Evolutionary conservation across 208 protist species (phyloP).

Genomic region (Zelonia costaricensis): DNA sequence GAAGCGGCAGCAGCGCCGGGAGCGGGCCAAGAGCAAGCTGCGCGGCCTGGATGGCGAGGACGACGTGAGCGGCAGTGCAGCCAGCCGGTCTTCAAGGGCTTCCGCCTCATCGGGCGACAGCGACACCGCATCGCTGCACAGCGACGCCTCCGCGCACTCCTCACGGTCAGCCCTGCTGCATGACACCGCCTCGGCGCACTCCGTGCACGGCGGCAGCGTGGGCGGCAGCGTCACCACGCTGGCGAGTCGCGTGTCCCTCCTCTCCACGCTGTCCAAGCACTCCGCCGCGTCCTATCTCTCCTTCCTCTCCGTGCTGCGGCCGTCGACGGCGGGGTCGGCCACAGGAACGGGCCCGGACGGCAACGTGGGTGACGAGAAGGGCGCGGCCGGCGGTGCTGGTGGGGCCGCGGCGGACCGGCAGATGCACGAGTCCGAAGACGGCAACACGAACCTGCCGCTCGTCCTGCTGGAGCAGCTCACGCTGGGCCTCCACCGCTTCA

Average conservation of each 20-base stretch:
- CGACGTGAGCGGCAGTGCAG: background rate
- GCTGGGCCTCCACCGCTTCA: conserved; percentile 63
- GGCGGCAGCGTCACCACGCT: conserved; percentile 44
- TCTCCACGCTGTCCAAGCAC: conserved; percentile 75
- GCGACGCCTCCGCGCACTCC: background rate
- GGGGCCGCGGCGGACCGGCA: conserved; percentile 16
- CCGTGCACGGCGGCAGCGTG: conserved; percentile 3
- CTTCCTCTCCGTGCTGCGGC: conserved; percentile 82
- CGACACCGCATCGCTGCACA: conserved; percentile 1
- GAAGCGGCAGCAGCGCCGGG: conserved; percentile 10
- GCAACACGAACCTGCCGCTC: conserved; percentile 87
- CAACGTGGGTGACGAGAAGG: conserved; percentile 1
- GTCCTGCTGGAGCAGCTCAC: conserved; percentile 86
- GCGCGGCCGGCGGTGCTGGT: background rate
- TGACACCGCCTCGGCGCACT: too few species aligned
- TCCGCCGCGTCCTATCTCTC: conserved; percentile 74
- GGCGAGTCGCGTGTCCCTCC: conserved; percentile 71
- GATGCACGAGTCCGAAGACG: conserved; percentile 80
- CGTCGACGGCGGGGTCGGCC: conserved; percentile 20
- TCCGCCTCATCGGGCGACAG: conserved; percentile 13
- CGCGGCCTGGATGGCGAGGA: background rate
- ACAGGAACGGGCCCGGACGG: background rate
- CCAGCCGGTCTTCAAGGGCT: background rate
- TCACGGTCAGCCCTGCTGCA: too few species aligned
- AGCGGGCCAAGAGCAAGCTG: background rate